These are phyloP conservation scores for Maudiozyma bulderi DNA, from an alignment of 805 yeast species.

Conservation along the genomic window DNA sequence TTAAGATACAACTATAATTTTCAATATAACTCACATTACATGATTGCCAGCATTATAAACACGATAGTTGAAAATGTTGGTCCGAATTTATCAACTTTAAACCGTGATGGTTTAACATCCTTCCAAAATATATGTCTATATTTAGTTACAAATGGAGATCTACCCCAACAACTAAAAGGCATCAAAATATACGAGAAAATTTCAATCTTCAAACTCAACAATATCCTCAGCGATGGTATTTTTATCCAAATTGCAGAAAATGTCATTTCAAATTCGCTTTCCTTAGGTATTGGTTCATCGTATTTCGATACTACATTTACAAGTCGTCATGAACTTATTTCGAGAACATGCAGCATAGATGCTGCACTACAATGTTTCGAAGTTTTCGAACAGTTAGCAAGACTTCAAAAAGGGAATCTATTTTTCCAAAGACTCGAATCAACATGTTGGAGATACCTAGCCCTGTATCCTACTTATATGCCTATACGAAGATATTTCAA, in stretches of 20 bases:
- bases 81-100: constrained; percentile 39
- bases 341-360: constrained; percentile 35
- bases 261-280: constrained; percentile 9
- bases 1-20: constrained; percentile 42
- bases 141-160: constrained; percentile 28
- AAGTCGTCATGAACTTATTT: constrained; percentile 34
- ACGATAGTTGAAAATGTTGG: constrained; percentile 45
- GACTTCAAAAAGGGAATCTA: constrained; percentile 39
- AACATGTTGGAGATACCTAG: constrained; percentile 52
- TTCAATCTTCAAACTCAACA: constrained; percentile 20
- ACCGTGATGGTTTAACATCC: constrained; percentile 19
- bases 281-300: constrained; percentile 14
- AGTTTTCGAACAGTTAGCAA: constrained; percentile 50
- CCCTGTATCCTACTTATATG: constrained; percentile 35
- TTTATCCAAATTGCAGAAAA: constrained; percentile 17
- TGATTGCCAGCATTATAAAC: constrained; percentile 36
- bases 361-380: constrained; percentile 39
- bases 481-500: constrained; percentile 38
- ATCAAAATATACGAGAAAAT: constrained; percentile 19
- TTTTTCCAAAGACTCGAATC: constrained; percentile 40
- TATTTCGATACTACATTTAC: constrained; percentile 18
- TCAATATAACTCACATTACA: constrained; percentile 36
- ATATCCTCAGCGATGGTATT: constrained; percentile 23
- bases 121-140: constrained; percentile 33
- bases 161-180: constrained; percentile 20